Percentiles rank a stretch among this genome's conserved stretches.
phyloP scores from a whole-genome alignment of 1,284 basidiomycete species.

The Pseudozyma sp. region DNA sequence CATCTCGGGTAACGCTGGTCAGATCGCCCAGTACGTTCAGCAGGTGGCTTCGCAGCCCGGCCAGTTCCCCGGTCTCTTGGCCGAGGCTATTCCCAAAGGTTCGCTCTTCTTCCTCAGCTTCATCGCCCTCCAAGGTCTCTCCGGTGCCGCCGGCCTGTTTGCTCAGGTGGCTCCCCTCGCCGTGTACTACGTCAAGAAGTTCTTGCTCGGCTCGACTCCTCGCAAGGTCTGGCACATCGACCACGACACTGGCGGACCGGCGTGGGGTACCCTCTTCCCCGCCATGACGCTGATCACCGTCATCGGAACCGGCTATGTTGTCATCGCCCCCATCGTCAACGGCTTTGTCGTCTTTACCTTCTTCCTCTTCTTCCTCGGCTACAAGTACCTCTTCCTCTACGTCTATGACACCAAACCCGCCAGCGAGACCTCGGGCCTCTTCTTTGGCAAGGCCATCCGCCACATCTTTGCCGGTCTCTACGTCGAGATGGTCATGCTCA shows the following conservation, averaged over 20 bases:
- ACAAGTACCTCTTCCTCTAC: conserved; percentile 73
- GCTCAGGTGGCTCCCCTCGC: conserved; percentile 80
- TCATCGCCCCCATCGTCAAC: conserved; percentile 94
- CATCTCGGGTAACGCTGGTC: conserved; percentile 53
- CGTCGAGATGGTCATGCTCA: conserved; percentile 62
- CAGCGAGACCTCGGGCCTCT: conserved; percentile 89
- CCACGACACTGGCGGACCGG: conserved; percentile 76
- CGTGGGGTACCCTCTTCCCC: conserved; percentile 82
- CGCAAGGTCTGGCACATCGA: conserved; percentile 83
- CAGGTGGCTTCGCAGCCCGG: conserved; percentile 36
- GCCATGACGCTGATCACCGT: conserved; percentile 61
- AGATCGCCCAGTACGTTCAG: conserved; percentile 49
- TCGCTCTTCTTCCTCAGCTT: conserved; percentile 95
- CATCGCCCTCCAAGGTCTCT: conserved; percentile 70
- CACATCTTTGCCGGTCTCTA: conserved; percentile 86
- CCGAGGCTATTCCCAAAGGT: conserved; percentile 80
- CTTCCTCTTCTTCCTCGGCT: conserved; percentile 78
- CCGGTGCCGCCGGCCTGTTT: conserved; percentile 78
- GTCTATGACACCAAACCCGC: conserved; percentile 78
- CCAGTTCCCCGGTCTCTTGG: conserved; percentile 58
- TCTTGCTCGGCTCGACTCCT: conserved; percentile 89
- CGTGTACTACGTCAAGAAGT: conserved; percentile 86
- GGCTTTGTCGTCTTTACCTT: conserved; percentile 87
- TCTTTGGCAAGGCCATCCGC: conserved; percentile 93
- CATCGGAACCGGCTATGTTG: conserved; percentile 75